Evolutionary conservation across 805 yeast species (phyloP).

Genomic region (Candida glaebosa): DNA sequence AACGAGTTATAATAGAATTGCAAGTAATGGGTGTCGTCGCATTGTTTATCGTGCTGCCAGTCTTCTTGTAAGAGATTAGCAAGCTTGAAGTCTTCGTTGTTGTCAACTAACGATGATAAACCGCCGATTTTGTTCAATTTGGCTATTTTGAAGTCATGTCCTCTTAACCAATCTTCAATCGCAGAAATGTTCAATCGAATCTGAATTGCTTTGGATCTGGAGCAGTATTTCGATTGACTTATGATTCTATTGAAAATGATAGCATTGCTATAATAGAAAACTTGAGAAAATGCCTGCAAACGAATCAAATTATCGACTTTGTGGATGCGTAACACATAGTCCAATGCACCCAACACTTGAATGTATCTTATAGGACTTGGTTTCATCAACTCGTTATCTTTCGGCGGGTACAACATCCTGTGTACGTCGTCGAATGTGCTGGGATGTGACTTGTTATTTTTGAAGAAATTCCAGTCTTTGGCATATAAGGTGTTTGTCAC

Average conservation of each 20-base stretch:
- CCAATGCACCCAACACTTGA: conserved; percentile 83
- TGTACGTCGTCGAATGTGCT: conserved; percentile 70
- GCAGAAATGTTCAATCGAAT: conserved; percentile 81
- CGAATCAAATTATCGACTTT: conserved; percentile 74
- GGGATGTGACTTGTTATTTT: conserved; percentile 37
- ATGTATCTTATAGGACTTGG: conserved; percentile 87
- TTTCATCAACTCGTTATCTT: conserved; percentile 70
- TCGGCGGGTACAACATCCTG: conserved; percentile 79
- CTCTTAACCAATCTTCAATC: conserved; percentile 90
- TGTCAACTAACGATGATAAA: conserved; percentile 17
- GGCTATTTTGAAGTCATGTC: conserved; percentile 49
- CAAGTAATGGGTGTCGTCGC: conserved; percentile 33
- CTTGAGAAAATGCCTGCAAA: conserved; percentile 73
- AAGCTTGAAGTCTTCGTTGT: conserved; percentile 11
- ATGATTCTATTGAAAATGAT: conserved; percentile 71
- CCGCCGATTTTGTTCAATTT: conserved; percentile 32
- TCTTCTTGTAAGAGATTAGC: conserved; percentile 22
- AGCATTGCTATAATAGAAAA: conserved; percentile 74
- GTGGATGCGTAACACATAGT: conserved; percentile 80
- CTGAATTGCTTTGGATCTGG: conserved; percentile 86
- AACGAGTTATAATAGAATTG: conserved; percentile 63
- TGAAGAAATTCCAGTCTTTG: conserved; percentile 57
- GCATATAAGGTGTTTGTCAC: conserved; percentile 73
- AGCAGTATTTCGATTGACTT: conserved; percentile 62
- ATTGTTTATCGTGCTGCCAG: conserved; percentile 10